phyloP scores from a whole-genome alignment of 495 filamentous ascomycete genomes.

The Xylaria flabelliformis region DNA sequence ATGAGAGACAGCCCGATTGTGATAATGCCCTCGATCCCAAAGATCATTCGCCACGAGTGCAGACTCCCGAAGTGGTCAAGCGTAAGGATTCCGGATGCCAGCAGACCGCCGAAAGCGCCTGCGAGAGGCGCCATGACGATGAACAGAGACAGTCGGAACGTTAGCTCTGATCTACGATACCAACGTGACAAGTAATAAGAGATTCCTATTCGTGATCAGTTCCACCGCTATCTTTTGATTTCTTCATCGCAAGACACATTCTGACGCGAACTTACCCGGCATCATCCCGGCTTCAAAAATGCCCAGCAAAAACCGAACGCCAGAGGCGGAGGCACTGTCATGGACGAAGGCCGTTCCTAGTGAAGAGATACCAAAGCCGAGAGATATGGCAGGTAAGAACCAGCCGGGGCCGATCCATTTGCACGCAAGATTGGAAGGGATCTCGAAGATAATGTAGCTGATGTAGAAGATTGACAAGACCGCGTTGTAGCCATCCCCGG shows the following conservation, averaged over 20 bases:
- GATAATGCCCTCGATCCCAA: conserved; percentile 69
- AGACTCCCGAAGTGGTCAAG: conserved; percentile 56
- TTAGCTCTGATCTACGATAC: conserved; percentile 71
- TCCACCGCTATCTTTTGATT: not conserved
- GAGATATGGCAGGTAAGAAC: conserved; percentile 65
- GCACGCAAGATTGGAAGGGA: conserved; percentile 68
- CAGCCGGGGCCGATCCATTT: conserved; percentile 69
- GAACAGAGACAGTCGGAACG: conserved; percentile 74
- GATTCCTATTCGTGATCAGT: conserved; percentile 49
- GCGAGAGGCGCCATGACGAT: conserved; percentile 75
- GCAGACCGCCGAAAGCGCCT: conserved; percentile 72
- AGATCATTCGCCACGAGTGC: conserved; percentile 70
- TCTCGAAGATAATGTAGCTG: conserved; percentile 72
- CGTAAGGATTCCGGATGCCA: conserved; percentile 66
- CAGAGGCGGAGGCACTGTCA: conserved; percentile 46
- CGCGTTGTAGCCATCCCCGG: conserved; percentile 72
- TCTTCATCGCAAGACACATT: not conserved
- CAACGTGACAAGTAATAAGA: conserved; percentile 75
- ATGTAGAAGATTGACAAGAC: conserved; percentile 71
- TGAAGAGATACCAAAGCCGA: conserved; percentile 52
- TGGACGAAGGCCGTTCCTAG: conserved; percentile 51
- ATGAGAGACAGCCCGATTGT: conserved; percentile 61
- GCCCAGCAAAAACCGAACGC: conserved; percentile 63
- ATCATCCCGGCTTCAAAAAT: conserved; percentile 73
- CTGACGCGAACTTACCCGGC: conserved; percentile 50